Conservation (phyloP, 1,284 basidiomycete genomes). For the Fomes fomentarius region DNA sequence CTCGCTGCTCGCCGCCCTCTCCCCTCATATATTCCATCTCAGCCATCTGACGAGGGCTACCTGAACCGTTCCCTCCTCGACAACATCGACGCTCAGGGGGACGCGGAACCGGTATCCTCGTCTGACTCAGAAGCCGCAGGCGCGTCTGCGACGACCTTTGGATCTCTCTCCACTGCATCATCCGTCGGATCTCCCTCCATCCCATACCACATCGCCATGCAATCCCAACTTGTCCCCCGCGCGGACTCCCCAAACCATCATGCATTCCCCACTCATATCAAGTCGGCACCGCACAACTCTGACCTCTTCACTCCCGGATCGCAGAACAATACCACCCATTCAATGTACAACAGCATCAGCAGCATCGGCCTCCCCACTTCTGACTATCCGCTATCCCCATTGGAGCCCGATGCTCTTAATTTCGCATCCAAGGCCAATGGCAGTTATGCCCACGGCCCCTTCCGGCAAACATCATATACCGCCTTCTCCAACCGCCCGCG, state of each 20-base stretch:
- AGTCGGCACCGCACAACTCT: slow-evolving; percentile 38
- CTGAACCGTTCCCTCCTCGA: slow-evolving; percentile 82
- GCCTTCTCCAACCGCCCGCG: slow-evolving; percentile 38
- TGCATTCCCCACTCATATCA: slow-evolving; percentile 36
- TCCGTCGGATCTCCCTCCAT: slow-evolving; percentile 56
- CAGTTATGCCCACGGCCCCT: slow-evolving; percentile 35
- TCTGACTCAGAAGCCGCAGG: slow-evolving; percentile 57
- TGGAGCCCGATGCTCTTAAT: slow-evolving; percentile 43
- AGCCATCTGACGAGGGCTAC: slow-evolving; percentile 72
- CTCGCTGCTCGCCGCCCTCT: slow-evolving; percentile 41
- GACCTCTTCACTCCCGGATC: slow-evolving; percentile 34
- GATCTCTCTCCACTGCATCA: slow-evolving; percentile 51
- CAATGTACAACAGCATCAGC: slow-evolving; percentile 52
- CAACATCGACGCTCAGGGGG: slow-evolving; percentile 77
- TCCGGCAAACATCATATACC: slow-evolving; percentile 39
- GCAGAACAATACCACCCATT: slow-evolving; percentile 36
- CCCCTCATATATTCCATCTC: slow-evolving; percentile 37
- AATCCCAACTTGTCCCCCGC: slow-evolving; percentile 44
- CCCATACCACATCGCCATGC: slow-evolving; percentile 54
- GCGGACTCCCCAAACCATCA: slow-evolving; percentile 54
- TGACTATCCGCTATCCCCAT: slow-evolving; percentile 40
- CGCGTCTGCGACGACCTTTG: slow-evolving; percentile 43
- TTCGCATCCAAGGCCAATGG: slow-evolving; percentile 44
- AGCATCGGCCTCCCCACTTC: slow-evolving; percentile 38
- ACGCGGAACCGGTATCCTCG: slow-evolving; percentile 66